These are phyloP conservation scores for Ceratopteris richardii DNA, from an alignment of 75 land plant genomes.

Conservation along the genomic window DNA sequence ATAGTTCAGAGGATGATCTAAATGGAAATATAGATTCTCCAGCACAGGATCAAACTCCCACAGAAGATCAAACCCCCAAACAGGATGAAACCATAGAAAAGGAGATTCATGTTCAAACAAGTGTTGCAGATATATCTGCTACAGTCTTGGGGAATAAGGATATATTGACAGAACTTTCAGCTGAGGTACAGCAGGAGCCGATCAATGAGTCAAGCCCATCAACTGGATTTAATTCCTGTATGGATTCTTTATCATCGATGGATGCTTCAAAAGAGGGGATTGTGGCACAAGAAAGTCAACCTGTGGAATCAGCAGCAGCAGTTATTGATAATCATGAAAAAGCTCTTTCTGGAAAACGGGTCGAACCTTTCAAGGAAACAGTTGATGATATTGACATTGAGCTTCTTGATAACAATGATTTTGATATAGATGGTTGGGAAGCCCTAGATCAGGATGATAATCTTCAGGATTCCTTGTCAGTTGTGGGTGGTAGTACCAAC, in stretches of 20 bases:
- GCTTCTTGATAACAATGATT: conserved; percentile 49
- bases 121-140: too few relatives aligned
- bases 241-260: too few relatives aligned
- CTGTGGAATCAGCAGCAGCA: neutral
- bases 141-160: neutral
- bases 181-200: neutral
- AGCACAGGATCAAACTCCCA: too few relatives aligned
- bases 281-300: neutral
- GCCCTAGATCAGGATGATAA: conserved; percentile 21
- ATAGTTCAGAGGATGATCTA: too few relatives aligned
- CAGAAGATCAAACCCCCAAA: too few relatives aligned
- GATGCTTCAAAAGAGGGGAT: neutral
- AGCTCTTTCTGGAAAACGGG: conserved; percentile 10
- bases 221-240: neutral
- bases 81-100: too few relatives aligned
- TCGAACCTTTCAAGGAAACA: conserved; percentile 7
- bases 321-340: neutral
- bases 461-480: conserved; percentile 32
- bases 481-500: conserved; percentile 15
- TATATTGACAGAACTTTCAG: neutral
- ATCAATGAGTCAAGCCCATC: neutral
- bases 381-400: conserved; percentile 26
- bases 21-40: too few relatives aligned
- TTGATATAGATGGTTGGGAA: conserved; percentile 52
- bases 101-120: too few relatives aligned